A percentile compares a stretch with the other conserved stretches of the same genome.
Conservation (phyloP, 2,329 filamentous ascomycete genomes). For the Pyrenophora seminiperda region DNA sequence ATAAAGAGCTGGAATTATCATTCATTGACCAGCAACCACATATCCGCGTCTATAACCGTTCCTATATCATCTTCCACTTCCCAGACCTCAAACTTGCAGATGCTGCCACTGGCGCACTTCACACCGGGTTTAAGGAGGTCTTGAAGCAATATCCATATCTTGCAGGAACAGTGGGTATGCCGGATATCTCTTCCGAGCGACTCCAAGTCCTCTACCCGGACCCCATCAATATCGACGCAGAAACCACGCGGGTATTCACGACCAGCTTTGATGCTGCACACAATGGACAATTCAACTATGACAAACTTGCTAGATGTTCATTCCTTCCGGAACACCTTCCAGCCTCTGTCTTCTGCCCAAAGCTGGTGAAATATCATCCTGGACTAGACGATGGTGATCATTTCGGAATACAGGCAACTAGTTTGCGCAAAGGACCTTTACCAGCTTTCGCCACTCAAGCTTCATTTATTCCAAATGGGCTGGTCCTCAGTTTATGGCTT, state of each 20-base stretch:
- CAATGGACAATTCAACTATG: conserved; percentile 7
- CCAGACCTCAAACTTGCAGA: conserved; percentile 14
- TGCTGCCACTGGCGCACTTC: conserved; percentile 17
- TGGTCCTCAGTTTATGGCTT: conserved; percentile 34
- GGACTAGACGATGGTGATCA: conserved; percentile 18
- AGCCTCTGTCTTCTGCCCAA: conserved; percentile 16
- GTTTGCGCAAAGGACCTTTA: conserved; percentile 17
- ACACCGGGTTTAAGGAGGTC: conserved; percentile 15
- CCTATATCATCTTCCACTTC: conserved; percentile 25
- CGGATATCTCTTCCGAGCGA: conserved; percentile 1
- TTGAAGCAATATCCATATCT: conserved; percentile 22
- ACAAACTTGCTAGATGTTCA: conserved; percentile 9
- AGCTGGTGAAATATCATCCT: conserved; percentile 14
- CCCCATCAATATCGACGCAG: conserved; percentile 10
- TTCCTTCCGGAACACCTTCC: conserved; percentile 19
- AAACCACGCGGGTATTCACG: conserved; percentile 14
- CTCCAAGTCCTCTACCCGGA: conserved; percentile 20
- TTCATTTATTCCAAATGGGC: conserved; percentile 34
- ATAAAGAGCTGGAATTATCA: conserved; percentile 20
- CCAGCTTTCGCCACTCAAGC: conserved; percentile 31
- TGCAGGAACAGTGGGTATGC: conserved; percentile 18
- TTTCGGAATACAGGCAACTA: conserved; percentile 14
- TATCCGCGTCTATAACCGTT: conserved; percentile 22
- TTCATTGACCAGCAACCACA: conserved; percentile 24
- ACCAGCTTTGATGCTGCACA: conserved; percentile 1